These are phyloP conservation scores for Aphanomyces euteiches DNA, from an alignment of 352 stramenopile genomes.

Conservation along the genomic window DNA sequence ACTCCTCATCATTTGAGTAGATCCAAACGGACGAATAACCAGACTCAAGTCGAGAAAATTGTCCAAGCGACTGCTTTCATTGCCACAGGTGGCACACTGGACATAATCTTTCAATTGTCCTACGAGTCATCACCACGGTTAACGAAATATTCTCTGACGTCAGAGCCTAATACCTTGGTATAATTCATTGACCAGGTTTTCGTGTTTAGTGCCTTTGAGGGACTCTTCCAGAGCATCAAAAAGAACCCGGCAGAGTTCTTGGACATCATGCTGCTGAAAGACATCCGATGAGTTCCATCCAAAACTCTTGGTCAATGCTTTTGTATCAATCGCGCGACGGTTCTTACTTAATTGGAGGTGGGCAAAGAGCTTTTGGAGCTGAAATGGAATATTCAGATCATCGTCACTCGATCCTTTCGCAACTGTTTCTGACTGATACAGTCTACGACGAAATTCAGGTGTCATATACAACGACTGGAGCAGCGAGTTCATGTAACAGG, in stretches of 20 bases:
- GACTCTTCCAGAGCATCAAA: slow-evolving; percentile 88
- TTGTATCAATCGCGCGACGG: slow-evolving; percentile 60
- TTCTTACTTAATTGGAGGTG: slow-evolving; percentile 81
- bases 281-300: slow-evolving; percentile 85
- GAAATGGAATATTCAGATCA: slow-evolving; percentile 80
- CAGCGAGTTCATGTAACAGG: slow-evolving; percentile 93
- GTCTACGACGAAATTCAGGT: slow-evolving; percentile 73
- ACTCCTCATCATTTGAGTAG: slow-evolving; percentile 77
- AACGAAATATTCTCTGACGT: background rate
- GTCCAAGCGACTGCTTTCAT: slow-evolving; percentile 81
- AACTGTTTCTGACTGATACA: slow-evolving; percentile 58
- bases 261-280: slow-evolving; percentile 90
- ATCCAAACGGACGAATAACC: slow-evolving; percentile 85
- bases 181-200: slow-evolving; percentile 84
- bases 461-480: slow-evolving; percentile 92
- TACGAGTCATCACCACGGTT: slow-evolving; percentile 25
- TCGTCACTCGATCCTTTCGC: slow-evolving; percentile 45
- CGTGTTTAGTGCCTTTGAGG: slow-evolving; percentile 82
- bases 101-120: slow-evolving; percentile 86
- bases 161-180: slow-evolving; percentile 45
- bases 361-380: slow-evolving; percentile 90
- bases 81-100: slow-evolving; percentile 75
- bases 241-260: slow-evolving; percentile 87
- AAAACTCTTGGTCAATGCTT: slow-evolving; percentile 89
- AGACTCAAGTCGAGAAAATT: slow-evolving; percentile 88